These are phyloP conservation scores for Astrocystis sublimbata DNA, from an alignment of 495 filamentous ascomycete species.

Conservation along the genomic window DNA sequence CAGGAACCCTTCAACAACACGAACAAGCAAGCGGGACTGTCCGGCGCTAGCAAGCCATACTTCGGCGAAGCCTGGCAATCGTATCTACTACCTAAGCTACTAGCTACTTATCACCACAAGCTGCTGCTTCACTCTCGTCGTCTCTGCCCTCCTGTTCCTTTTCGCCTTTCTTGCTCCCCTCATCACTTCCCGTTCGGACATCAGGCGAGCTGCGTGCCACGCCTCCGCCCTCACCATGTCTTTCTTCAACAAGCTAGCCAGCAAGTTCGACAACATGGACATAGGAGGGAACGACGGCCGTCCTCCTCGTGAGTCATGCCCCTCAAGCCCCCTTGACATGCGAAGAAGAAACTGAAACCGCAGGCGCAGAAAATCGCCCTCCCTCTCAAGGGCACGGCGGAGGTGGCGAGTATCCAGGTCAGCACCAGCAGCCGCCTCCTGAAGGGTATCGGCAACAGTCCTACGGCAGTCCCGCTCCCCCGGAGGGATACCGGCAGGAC, in stretches of 20 bases:
- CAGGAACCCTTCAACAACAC: not conserved
- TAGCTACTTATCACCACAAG: not conserved
- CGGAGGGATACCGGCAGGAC: conserved; percentile 20
- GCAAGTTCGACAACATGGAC: conserved; percentile 30
- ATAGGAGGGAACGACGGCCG: conserved; percentile 23
- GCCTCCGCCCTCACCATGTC: conserved; percentile 21
- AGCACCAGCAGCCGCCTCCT: conserved; percentile 1
- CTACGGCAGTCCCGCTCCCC: conserved; percentile 12
- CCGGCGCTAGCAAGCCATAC: conserved; percentile 1
- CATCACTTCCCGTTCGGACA: not conserved
- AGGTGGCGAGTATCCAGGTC: conserved; percentile 10
- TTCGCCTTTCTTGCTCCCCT: not conserved
- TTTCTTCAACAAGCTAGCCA: conserved; percentile 30
- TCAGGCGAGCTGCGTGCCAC: not conserved
- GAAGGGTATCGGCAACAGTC: conserved; percentile 10
- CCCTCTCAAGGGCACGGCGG: conserved; percentile 29
- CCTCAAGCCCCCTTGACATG: not conserved
- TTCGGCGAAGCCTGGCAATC: too few relatives aligned
- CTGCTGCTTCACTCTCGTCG: not conserved
- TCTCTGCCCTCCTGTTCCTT: not conserved
- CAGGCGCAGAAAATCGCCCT: conserved; percentile 22
- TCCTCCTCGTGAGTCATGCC: conserved; percentile 2
- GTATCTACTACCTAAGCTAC: not conserved
- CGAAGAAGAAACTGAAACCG: not conserved
- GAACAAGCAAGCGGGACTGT: not conserved